Evolutionary conservation across 768 basidiomycete genomes (phyloP).

Genomic region (Kwoniella pini): DNA sequence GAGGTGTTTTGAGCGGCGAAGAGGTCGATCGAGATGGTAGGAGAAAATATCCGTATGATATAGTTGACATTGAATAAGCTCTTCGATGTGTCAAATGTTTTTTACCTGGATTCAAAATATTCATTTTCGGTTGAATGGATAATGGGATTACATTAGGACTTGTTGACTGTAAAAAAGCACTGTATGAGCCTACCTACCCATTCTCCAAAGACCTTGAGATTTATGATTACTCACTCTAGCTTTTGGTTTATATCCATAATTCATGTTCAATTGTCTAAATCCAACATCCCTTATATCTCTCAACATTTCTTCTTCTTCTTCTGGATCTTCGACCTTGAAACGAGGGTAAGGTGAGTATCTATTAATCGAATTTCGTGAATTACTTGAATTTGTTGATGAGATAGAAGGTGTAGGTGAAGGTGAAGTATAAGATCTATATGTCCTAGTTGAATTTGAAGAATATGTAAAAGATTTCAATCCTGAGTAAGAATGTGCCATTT

Average conservation of each 20-base stretch:
- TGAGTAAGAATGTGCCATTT: background rate
- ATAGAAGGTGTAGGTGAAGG: conserved; percentile 2
- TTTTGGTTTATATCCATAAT: background rate
- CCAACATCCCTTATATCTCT: conserved; percentile 3
- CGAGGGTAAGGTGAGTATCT: conserved; percentile 12
- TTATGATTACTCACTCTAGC: background rate
- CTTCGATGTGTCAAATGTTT: conserved; percentile 7
- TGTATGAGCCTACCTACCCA: background rate
- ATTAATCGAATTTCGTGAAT: background rate
- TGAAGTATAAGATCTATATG: background rate
- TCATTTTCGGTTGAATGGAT: background rate
- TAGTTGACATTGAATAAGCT: conserved; percentile 15
- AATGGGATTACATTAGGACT: background rate
- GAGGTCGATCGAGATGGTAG: background rate
- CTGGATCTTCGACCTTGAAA: background rate
- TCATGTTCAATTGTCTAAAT: background rate
- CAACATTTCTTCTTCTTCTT: background rate
- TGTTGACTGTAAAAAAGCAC: background rate
- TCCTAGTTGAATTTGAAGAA: background rate
- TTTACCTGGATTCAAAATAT: no score
- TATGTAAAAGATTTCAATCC: background rate
- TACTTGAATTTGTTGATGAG: background rate
- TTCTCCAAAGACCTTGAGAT: background rate
- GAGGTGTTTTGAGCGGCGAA: background rate
- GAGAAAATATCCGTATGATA: conserved; percentile 11